Conservation (phyloP, 1,284 basidiomycete genomes). For the Fomitopsis betulina region DNA sequence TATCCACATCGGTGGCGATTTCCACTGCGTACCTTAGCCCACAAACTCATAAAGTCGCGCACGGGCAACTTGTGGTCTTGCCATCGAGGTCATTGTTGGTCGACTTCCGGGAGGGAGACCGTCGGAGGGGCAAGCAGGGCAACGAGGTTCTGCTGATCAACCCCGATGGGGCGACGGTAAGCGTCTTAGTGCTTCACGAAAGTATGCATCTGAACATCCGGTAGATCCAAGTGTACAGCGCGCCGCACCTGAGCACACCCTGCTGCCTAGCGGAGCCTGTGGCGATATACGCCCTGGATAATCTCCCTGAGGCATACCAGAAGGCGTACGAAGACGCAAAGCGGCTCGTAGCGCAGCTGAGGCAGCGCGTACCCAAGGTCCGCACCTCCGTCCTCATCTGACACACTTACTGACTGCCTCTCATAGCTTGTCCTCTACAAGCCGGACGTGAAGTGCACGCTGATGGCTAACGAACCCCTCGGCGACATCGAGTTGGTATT, state of each 20-base stretch:
- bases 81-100: constrained; percentile 45
- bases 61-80: constrained; percentile 44
- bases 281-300: constrained; percentile 28
- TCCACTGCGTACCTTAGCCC: constrained; percentile 35
- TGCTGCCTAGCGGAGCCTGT: constrained; percentile 42
- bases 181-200: background rate
- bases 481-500: constrained; percentile 44
- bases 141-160: constrained; percentile 42
- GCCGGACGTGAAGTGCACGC: constrained; percentile 37
- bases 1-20: constrained; percentile 30
- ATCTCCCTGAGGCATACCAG: constrained; percentile 38
- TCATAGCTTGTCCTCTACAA: constrained; percentile 41
- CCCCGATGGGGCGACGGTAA: constrained; percentile 32
- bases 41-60: constrained; percentile 42
- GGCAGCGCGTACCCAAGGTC: constrained; percentile 49
- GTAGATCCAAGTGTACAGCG: constrained; percentile 41
- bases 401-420: background rate
- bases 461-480: constrained; percentile 51
- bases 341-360: constrained; percentile 41
- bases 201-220: background rate
- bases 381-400: constrained; percentile 5
- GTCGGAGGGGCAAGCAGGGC: constrained; percentile 41
- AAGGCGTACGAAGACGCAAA: constrained; percentile 43
- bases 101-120: constrained; percentile 51
- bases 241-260: constrained; percentile 44